A percentile compares a stretch with the other conserved stretches of the same genome.
Evolutionary conservation across 768 basidiomycete genomes (phyloP).

Genomic region (Macrolepiota albuminosa): DNA sequence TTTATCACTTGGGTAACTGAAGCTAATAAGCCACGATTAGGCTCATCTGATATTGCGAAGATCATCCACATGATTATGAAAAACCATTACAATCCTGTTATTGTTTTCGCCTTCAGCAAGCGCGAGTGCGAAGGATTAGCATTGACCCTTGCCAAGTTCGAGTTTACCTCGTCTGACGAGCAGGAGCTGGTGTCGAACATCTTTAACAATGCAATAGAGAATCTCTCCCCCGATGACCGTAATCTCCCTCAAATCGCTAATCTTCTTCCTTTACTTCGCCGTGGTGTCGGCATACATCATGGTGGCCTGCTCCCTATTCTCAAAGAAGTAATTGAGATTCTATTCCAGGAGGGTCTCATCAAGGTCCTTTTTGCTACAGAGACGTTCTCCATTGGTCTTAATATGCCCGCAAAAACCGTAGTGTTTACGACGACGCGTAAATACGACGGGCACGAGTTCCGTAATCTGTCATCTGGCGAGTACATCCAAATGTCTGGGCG

Average conservation of each 20-base stretch:
- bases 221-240: conserved; percentile 80
- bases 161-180: conserved; percentile 92
- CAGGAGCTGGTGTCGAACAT: conserved; percentile 82
- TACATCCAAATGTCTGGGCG: conserved; percentile 99
- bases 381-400: conserved; percentile 95
- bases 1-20: neutral
- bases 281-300: conserved; percentile 98
- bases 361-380: conserved; percentile 98
- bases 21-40: conserved; percentile 30
- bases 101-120: conserved; percentile 98
- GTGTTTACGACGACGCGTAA: conserved; percentile 95
- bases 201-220: conserved; percentile 92
- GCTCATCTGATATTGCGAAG: conserved; percentile 91
- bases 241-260: conserved; percentile 91
- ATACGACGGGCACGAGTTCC: conserved; percentile 93
- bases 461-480: conserved; percentile 90
- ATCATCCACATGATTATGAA: conserved; percentile 98
- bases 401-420: conserved; percentile 99
- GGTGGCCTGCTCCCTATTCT: conserved; percentile 95
- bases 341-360: conserved; percentile 97
- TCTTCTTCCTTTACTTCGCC: conserved; percentile 85
- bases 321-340: conserved; percentile 98
- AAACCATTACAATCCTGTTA: conserved; percentile 97
- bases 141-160: conserved; percentile 88
- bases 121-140: conserved; percentile 95